Evolutionary conservation across 176 grass and related monocot genomes (phyloP), one percentile per base, ranked within the genome.

Genomic region (Triticum dicoccoides): DNA sequence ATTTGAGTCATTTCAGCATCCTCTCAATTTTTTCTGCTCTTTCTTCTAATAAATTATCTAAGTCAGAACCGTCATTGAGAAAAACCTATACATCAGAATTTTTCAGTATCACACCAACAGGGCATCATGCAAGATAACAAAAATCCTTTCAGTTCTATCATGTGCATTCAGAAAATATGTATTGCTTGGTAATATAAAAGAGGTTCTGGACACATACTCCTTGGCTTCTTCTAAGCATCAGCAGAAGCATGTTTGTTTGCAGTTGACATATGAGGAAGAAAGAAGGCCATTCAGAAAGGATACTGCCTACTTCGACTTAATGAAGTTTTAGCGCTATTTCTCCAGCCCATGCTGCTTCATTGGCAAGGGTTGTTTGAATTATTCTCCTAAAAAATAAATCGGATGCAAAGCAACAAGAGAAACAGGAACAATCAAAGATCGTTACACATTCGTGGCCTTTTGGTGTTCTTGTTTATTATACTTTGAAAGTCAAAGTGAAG

Each of bases 171-270:
- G 18, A 83, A 72, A 69, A 52, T 11, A 69, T 79, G 73, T 18
- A 35, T 2, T 9, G 41, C 74, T 86, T 69, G 49, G 38, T 63
- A 52, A 11, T 61, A 56, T 39, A 69, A 58, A 42, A 66, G 65
- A 35, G 33, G 71, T 85, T 80, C 12, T 38, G 32, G 54, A 76
- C 18, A 89, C 88, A 76, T 94, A 98, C 97, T 92, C 86, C 89
- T 94, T 98, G 35, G 94, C 94, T 89, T 98, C 97, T 87, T 98
- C 97, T 90, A 98, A 91, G 80, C 97, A 91, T 54, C 89, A 86
- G 65, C 75, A 83, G 84, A 98, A 98, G 52, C 87, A 76, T 33
- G 94, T 84, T 88, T 98, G 94, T 86, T 96, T 98, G 84, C 90
- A 98, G 80, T 98, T 98, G 37, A 93, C 80, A 96, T 98, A 90